Evolutionary conservation across 345 rosid genomes (phyloP).

Genomic region (Erysimum cheiranthoides): DNA sequence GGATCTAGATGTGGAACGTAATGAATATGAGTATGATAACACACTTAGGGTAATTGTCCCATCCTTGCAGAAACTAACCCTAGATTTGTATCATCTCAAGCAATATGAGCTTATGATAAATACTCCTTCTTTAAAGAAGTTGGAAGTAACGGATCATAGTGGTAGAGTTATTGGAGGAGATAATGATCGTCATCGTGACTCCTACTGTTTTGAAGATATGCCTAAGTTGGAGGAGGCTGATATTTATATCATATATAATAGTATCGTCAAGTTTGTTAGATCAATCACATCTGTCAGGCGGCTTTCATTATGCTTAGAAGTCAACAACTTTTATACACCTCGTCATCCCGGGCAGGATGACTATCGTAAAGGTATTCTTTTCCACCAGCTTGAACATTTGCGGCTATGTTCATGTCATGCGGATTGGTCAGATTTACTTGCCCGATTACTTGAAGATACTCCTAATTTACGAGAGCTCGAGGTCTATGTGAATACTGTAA

Average conservation of each 20-base stretch:
- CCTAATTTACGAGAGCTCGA: constrained; percentile 6
- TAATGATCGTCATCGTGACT: too few species aligned
- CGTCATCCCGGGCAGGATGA: not conserved
- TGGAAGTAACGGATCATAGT: not conserved
- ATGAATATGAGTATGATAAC: too few species aligned
- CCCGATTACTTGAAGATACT: constrained; percentile 7
- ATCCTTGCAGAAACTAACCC: not conserved
- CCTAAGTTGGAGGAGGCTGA: constrained; percentile 18
- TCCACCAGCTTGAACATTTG: constrained; percentile 1
- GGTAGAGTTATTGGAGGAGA: too few species aligned
- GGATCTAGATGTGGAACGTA: not conserved
- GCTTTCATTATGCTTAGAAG: not conserved
- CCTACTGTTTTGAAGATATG: not conserved
- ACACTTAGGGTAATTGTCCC: not conserved
- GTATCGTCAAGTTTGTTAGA: not conserved
- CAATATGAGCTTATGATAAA: not conserved
- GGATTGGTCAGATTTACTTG: constrained; percentile 8
- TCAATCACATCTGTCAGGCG: constrained; percentile 4
- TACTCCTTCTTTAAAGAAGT: constrained; percentile 3
- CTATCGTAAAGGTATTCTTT: not conserved
- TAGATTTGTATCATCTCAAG: too few species aligned
- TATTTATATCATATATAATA: not conserved
- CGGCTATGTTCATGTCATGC: not conserved
- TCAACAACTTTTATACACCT: too few species aligned
- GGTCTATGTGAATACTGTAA: not conserved